These are phyloP conservation scores for Epichloe gansuensis DNA, from an alignment of 2,329 filamentous ascomycete genomes.

Conservation along the genomic window DNA sequence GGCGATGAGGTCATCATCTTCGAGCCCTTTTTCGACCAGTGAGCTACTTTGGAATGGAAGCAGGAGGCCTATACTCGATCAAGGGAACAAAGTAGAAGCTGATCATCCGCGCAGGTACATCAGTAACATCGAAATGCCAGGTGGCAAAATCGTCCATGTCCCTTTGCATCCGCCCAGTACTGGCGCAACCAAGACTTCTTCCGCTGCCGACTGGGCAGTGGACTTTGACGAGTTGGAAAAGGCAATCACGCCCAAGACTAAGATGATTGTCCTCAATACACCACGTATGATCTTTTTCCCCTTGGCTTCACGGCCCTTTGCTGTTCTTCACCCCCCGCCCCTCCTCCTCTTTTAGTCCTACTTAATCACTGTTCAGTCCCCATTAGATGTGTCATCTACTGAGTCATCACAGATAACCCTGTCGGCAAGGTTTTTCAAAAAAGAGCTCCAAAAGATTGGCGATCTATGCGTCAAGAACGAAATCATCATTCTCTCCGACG, in stretches of 20 bases:
- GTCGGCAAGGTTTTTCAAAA: slow-evolving; percentile 89
- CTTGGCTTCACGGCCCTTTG: not conserved
- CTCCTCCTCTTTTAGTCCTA: too few relatives aligned
- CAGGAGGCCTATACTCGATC: not conserved
- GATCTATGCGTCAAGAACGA: slow-evolving; percentile 85
- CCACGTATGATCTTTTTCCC: slow-evolving; percentile 33
- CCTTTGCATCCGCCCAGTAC: slow-evolving; percentile 81
- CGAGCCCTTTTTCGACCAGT: slow-evolving; percentile 98
- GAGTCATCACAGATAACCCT: slow-evolving; percentile 59
- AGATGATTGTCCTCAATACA: slow-evolving; percentile 90
- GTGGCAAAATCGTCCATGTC: slow-evolving; percentile 88
- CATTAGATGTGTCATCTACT: not conserved
- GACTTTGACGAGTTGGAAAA: slow-evolving; percentile 72
- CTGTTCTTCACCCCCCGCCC: not conserved
- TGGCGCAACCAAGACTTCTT: slow-evolving; percentile 67
- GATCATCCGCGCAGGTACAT: slow-evolving; percentile 42
- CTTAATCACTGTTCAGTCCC: not conserved
- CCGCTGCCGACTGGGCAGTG: slow-evolving; percentile 78
- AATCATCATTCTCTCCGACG: slow-evolving; percentile 84
- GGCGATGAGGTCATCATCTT: slow-evolving; percentile 97
- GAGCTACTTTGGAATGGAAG: slow-evolving; percentile 3
- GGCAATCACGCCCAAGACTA: slow-evolving; percentile 74
- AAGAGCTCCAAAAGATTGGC: slow-evolving; percentile 74
- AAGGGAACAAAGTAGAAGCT: not conserved
- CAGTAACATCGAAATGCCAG: slow-evolving; percentile 96